A percentile compares a stretch with the other conserved stretches of the same genome.
These are phyloP conservation scores for Colletotrichum somersetense DNA, from an alignment of 2,329 filamentous ascomycete species.

Conservation along the genomic window DNA sequence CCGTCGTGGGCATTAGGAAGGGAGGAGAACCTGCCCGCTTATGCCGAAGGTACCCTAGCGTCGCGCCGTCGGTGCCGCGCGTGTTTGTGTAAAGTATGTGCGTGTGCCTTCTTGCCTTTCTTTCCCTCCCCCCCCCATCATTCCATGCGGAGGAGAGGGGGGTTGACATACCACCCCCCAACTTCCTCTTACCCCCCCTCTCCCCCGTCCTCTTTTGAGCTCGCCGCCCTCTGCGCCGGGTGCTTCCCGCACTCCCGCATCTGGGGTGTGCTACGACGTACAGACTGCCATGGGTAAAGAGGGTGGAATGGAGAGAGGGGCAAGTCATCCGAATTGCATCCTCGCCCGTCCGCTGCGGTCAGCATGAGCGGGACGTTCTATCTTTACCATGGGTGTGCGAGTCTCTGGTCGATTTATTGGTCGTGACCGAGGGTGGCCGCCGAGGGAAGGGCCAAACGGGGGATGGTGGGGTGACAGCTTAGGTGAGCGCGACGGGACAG, in stretches of 20 bases:
- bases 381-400: background rate
- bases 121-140: background rate
- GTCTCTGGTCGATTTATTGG: background rate
- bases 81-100: background rate
- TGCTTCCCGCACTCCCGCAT: constrained; percentile 2
- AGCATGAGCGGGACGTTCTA: background rate
- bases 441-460: background rate
- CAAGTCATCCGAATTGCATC: background rate
- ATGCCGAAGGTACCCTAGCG: constrained; percentile 33
- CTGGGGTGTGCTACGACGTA: background rate
- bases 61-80: background rate
- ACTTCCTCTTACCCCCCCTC: too few species aligned
- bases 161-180: too few species aligned
- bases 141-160: too few species aligned
- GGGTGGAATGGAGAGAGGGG: background rate
- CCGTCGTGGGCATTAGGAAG: too few species aligned
- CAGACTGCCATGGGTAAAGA: background rate
- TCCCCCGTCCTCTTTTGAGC: background rate
- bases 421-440: background rate
- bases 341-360: background rate
- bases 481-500: background rate
- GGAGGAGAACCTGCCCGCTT: background rate
- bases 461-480: background rate
- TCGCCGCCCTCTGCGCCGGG: background rate
- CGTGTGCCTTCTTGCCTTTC: background rate